phyloP scores from a whole-genome alignment of 2,329 filamentous ascomycete species.

The Fusarium ramigenum region DNA sequence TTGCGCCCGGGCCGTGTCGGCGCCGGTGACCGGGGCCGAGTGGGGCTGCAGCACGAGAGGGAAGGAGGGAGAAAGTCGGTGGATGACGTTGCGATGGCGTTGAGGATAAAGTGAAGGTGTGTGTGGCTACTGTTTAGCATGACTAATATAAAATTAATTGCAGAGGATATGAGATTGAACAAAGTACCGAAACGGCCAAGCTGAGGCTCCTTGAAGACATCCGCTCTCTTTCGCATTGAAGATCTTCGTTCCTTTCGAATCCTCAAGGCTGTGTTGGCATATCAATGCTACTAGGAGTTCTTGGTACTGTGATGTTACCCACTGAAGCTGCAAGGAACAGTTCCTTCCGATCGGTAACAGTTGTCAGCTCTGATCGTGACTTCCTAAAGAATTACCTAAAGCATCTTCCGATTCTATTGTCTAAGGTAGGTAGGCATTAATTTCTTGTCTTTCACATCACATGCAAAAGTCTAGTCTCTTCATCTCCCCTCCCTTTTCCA shows the following conservation, averaged over 20 bases:
- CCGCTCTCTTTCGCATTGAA: neutral
- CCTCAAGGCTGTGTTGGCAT: neutral
- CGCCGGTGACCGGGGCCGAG: constrained; percentile 24
- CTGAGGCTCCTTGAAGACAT: neutral
- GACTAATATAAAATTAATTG: neutral
- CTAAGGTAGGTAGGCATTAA: neutral
- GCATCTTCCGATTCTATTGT: neutral
- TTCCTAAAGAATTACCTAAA: neutral
- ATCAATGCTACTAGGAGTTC: neutral
- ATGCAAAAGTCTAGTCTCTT: neutral
- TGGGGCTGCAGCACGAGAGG: neutral
- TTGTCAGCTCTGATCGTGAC: neutral
- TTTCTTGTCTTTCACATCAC: neutral
- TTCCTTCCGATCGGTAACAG: neutral
- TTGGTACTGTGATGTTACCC: neutral
- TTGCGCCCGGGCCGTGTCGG: constrained; percentile 13
- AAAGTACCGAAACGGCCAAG: neutral
- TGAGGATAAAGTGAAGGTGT: neutral
- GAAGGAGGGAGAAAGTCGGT: neutral
- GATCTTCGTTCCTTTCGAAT: neutral
- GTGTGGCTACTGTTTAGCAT: neutral
- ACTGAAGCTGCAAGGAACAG: neutral
- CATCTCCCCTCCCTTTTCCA: neutral
- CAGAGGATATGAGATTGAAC: neutral
- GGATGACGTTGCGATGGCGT: constrained; percentile 19